Conservation (phyloP, 176 grass and related monocot species). For the maize (Zea mays) region Zm-B73-REFERENCE-NAM-5.0 NC_050096.1:177005501-177006000, state of each 20-base stretch:
- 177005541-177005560: not conserved
- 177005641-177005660: slow-evolving; percentile 49
- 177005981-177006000: slow-evolving; percentile 50
- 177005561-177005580: slow-evolving; percentile 7
- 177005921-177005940: slow-evolving; percentile 40
- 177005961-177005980: slow-evolving; percentile 8
- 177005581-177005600: not conserved
- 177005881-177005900: slow-evolving; percentile 44
- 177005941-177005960: slow-evolving; percentile 39
- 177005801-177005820: slow-evolving; percentile 47
- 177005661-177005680: slow-evolving; percentile 41
- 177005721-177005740: slow-evolving; percentile 35
- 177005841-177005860: slow-evolving; percentile 44
- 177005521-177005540: not conserved
- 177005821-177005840: slow-evolving; percentile 28
- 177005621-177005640: slow-evolving; percentile 59
- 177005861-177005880: slow-evolving; percentile 31
- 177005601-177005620: slow-evolving; percentile 38
- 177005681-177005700: slow-evolving; percentile 51
- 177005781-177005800: slow-evolving; percentile 27
- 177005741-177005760: slow-evolving; percentile 39
- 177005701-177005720: slow-evolving; percentile 38
- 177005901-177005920: slow-evolving; percentile 30
- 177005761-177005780: slow-evolving; percentile 27
- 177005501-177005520: not conserved